Evolutionary conservation across 257 asterid species (phyloP).

Genomic region (Vinca minor): DNA sequence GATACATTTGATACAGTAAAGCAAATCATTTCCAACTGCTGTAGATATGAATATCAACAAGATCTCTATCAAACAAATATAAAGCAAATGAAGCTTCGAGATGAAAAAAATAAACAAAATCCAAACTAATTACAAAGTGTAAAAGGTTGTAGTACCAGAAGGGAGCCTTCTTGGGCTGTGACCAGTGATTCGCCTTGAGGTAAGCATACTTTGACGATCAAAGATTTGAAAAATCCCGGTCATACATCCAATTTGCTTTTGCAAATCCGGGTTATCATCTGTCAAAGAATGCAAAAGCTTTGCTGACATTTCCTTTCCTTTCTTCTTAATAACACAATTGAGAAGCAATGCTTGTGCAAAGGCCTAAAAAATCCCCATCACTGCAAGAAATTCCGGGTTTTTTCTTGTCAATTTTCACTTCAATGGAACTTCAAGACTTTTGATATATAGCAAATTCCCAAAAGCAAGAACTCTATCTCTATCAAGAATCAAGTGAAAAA

Average conservation of each 20-base stretch:
- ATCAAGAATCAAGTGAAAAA: too few species aligned
- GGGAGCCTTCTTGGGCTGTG: conserved; percentile 37
- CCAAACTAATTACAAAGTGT: too few species aligned
- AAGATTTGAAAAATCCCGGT: conserved; percentile 77
- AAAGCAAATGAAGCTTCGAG: conserved; percentile 9
- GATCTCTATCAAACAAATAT: conserved; percentile 9
- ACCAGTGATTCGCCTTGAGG: conserved; percentile 44
- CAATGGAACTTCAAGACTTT: too few species aligned
- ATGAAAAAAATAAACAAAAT: conserved; percentile 1
- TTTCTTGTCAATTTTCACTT: background rate
- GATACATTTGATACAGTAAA: background rate
- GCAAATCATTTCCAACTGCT: background rate
- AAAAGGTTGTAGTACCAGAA: conserved; percentile 45
- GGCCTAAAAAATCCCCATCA: background rate
- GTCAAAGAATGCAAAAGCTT: conserved; percentile 71
- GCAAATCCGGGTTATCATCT: conserved; percentile 74
- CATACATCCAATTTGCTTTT: conserved; percentile 92
- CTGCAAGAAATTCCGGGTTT: background rate
- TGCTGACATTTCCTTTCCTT: conserved; percentile 60
- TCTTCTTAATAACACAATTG: conserved; percentile 13
- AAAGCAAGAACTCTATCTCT: too few species aligned
- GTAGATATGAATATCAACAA: background rate
- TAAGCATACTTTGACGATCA: conserved; percentile 55
- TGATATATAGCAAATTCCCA: too few species aligned
- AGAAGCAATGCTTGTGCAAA: background rate